These are phyloP conservation scores for Russula griseocarnosa DNA, from an alignment of 768 basidiomycete species.

Conservation along the genomic window DNA sequence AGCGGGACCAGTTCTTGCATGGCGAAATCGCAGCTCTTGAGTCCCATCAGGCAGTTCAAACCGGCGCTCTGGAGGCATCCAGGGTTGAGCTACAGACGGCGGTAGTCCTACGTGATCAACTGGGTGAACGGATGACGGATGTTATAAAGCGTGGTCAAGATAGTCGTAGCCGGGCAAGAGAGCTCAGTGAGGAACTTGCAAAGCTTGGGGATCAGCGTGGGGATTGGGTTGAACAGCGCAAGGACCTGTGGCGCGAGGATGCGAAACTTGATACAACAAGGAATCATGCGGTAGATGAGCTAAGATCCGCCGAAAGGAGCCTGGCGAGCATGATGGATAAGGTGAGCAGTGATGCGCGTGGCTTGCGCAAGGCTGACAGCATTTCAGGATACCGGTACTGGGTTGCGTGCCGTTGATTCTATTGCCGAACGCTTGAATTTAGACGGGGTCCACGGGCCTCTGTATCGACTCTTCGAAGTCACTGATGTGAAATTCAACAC, in stretches of 20 bases:
- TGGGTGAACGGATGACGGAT: constrained; percentile 56
- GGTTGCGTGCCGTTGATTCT: constrained; percentile 78
- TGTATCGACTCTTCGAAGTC: constrained; percentile 91
- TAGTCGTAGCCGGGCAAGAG: constrained; percentile 51
- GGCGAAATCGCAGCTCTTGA: constrained; percentile 73
- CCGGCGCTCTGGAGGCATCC: constrained; percentile 51
- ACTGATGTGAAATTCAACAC: constrained; percentile 84
- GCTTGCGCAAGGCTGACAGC: constrained; percentile 15
- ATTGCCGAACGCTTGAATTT: constrained; percentile 74
- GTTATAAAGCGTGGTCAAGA: constrained; percentile 62
- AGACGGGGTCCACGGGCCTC: constrained; percentile 85
- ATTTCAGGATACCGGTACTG: constrained; percentile 83
- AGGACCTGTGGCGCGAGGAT: constrained; percentile 95
- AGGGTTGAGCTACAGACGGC: constrained; percentile 48
- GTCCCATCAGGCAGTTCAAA: constrained; percentile 54
- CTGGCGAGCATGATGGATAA: constrained; percentile 95
- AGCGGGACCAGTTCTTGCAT: constrained; percentile 79
- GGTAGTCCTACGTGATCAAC: constrained; percentile 46
- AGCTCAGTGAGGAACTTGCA: constrained; percentile 57
- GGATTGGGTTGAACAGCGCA: constrained; percentile 72
- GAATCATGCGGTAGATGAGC: constrained; percentile 71
- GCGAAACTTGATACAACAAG: constrained; percentile 79
- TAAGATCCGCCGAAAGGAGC: constrained; percentile 72
- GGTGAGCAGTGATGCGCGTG: constrained; percentile 40
- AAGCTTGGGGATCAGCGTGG: constrained; percentile 63